phyloP scores from a whole-genome alignment of 306 rosid species.

The Ceratonia siliqua region DNA sequence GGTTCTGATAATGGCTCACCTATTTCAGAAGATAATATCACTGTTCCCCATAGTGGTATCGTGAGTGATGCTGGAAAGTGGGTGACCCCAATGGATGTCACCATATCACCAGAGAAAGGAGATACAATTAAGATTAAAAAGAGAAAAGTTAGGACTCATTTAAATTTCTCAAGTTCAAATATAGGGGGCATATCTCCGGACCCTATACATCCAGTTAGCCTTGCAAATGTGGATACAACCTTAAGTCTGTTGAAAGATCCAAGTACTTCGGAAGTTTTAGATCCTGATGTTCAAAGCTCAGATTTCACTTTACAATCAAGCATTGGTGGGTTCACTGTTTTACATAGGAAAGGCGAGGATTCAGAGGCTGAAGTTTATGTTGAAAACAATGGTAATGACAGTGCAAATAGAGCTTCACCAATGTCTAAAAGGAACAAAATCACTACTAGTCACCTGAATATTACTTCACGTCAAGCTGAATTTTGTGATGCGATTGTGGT shows the following conservation, averaged over 20 bases:
- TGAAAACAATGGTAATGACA: constrained; percentile 33
- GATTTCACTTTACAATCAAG: constrained; percentile 42
- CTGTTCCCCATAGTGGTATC: constrained; percentile 35
- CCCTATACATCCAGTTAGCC: constrained; percentile 32
- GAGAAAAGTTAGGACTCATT: constrained; percentile 43
- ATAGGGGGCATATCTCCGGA: constrained; percentile 36
- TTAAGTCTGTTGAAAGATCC: constrained; percentile 35
- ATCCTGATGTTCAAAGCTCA: constrained; percentile 47
- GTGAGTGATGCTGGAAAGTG: constrained; percentile 31
- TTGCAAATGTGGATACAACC: constrained; percentile 42
- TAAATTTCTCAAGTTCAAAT: constrained; percentile 43
- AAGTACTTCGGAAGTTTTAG: constrained; percentile 41
- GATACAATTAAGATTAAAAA: constrained; percentile 38
- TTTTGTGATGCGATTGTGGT: constrained; percentile 39
- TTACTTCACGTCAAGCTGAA: constrained; percentile 37
- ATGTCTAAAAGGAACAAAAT: constrained; percentile 49
- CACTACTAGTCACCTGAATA: constrained; percentile 29
- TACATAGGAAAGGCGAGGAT: constrained; percentile 36
- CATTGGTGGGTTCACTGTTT: constrained; percentile 29
- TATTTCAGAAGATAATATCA: constrained; percentile 40
- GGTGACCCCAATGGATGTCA: constrained; percentile 35
- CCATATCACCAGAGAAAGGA: constrained; percentile 46
- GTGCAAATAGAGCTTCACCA: constrained; percentile 35
- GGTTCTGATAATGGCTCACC: constrained; percentile 37
- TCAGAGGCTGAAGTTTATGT: constrained; percentile 39